A percentile compares a stretch with the other conserved stretches of the same genome.
Evolutionary conservation across 139 green algal genomes (phyloP).

Genomic region (Chara braunii): DNA sequence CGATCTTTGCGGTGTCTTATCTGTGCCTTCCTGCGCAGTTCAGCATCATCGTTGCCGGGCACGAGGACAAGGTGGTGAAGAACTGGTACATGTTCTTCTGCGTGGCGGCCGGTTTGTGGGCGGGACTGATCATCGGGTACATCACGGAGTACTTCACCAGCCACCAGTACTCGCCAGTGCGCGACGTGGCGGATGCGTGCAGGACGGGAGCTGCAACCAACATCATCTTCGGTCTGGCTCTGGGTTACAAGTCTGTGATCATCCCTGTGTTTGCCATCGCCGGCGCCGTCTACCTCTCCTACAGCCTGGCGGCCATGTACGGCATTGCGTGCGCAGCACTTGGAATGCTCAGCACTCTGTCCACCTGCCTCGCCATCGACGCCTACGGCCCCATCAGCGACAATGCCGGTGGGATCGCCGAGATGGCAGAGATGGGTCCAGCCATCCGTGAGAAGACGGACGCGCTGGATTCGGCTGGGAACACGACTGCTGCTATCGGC

Average conservation of each 20-base stretch:
- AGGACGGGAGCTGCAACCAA: conserved; percentile 87
- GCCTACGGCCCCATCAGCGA: conserved; percentile 65
- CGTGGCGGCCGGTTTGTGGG: conserved; percentile 81
- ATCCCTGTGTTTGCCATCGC: conserved; percentile 85
- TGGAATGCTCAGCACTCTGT: conserved; percentile 87
- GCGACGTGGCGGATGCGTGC: conserved; percentile 90
- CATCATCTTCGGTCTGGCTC: conserved; percentile 94
- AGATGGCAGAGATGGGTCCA: conserved; percentile 92
- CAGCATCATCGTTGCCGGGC: conserved; percentile 9
- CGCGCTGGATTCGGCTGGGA: conserved; percentile 83
- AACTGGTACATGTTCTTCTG: conserved; percentile 91
- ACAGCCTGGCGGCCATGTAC: conserved; percentile 73
- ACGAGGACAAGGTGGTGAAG: conserved; percentile 50
- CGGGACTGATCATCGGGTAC: conserved; percentile 87
- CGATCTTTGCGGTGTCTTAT: conserved; percentile 27
- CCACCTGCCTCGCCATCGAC: conserved; percentile 87
- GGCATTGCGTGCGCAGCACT: conserved; percentile 88
- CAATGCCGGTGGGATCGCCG: conserved; percentile 83
- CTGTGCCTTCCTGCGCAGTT: conserved; percentile 25
- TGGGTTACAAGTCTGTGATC: conserved; percentile 92
- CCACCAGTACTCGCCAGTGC: conserved; percentile 64
- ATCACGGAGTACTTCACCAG: conserved; percentile 95
- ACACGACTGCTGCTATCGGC: conserved; percentile 92
- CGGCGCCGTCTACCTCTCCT: conserved; percentile 76
- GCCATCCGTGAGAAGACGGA: conserved; percentile 93